Evolutionary conservation across 2,329 filamentous ascomycete genomes (phyloP).

Genomic region (Exophiala lecanii-corni): DNA sequence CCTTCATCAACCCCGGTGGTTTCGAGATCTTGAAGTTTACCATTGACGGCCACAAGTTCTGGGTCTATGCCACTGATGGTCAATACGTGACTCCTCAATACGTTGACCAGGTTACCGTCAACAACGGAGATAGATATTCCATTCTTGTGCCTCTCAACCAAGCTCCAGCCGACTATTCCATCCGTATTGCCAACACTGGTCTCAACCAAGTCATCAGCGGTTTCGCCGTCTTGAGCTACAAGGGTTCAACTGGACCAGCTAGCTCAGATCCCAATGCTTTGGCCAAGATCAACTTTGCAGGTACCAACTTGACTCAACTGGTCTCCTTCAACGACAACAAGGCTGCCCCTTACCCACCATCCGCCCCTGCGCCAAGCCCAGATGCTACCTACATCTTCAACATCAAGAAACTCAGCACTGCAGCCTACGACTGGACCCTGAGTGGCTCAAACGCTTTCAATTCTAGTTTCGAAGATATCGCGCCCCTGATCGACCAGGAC

Average conservation of each 20-base stretch:
- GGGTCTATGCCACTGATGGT: constrained; percentile 43
- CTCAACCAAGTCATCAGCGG: constrained; percentile 54
- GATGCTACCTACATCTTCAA: constrained; percentile 44
- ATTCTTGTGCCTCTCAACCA: constrained; percentile 40
- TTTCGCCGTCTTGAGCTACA: constrained; percentile 47
- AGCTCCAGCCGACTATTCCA: constrained; percentile 34
- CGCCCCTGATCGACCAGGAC: constrained; percentile 45
- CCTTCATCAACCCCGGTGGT: constrained; percentile 37
- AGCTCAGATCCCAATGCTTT: constrained; percentile 29
- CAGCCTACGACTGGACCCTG: constrained; percentile 52
- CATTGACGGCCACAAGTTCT: constrained; percentile 43
- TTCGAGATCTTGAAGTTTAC: constrained; percentile 34
- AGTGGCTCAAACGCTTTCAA: constrained; percentile 41
- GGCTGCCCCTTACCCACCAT: constrained; percentile 47
- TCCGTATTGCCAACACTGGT: constrained; percentile 48
- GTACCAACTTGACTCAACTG: constrained; percentile 38
- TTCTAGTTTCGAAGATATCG: constrained; percentile 35
- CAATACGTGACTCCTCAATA: constrained; percentile 38
- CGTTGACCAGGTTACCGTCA: constrained; percentile 34
- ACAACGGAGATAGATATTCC: constrained; percentile 39
- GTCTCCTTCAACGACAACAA: constrained; percentile 42
- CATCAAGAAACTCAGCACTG: constrained; percentile 30
- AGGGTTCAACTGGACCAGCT: constrained; percentile 24
- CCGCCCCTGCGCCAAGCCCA: constrained; percentile 38
- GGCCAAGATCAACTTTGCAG: constrained; percentile 50